A percentile compares a stretch with the other conserved stretches of the same genome.
Evolutionary conservation across 352 stramenopile genomes (phyloP).

Genomic region (Phytophthora sansomeana): DNA sequence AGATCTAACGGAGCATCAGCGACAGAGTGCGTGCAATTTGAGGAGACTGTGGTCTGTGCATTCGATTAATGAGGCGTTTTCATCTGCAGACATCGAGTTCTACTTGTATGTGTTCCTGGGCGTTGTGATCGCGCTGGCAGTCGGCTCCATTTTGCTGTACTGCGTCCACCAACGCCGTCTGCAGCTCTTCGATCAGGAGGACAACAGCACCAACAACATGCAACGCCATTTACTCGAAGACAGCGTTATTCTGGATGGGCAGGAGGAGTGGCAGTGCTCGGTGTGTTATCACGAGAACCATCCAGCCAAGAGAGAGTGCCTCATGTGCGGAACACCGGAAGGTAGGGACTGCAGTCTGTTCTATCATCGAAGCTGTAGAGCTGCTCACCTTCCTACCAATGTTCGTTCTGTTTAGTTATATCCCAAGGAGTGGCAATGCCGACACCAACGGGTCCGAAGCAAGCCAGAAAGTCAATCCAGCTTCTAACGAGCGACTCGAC

Average conservation of each 20-base stretch:
- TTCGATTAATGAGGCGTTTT: background rate
- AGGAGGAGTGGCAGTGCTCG: constrained; percentile 84
- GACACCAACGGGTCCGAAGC: constrained; percentile 20
- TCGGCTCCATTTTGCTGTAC: constrained; percentile 61
- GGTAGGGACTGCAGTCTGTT: constrained; percentile 31
- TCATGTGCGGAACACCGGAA: constrained; percentile 86
- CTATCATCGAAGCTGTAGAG: background rate
- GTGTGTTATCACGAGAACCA: constrained; percentile 90
- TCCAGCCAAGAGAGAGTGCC: constrained; percentile 79
- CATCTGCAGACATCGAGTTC: constrained; percentile 46
- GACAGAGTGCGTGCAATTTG: constrained; percentile 24
- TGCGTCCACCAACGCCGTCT: constrained; percentile 73
- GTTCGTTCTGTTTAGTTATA: constrained; percentile 50
- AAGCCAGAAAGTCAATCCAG: constrained; percentile 38
- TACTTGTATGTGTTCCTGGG: constrained; percentile 85
- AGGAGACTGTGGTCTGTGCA: background rate
- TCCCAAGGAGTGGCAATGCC: constrained; percentile 62
- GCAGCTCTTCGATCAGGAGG: constrained; percentile 59
- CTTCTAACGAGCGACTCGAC: constrained; percentile 33
- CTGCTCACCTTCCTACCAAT: background rate
- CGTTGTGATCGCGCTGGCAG: constrained; percentile 55
- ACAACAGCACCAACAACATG: constrained; percentile 90
- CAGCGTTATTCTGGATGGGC: constrained; percentile 73
- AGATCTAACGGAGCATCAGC: constrained; percentile 16
- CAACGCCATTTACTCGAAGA: constrained; percentile 85